These are phyloP conservation scores for Hericium alpestre DNA, from an alignment of 768 basidiomycete genomes.

Conservation along the genomic window DNA sequence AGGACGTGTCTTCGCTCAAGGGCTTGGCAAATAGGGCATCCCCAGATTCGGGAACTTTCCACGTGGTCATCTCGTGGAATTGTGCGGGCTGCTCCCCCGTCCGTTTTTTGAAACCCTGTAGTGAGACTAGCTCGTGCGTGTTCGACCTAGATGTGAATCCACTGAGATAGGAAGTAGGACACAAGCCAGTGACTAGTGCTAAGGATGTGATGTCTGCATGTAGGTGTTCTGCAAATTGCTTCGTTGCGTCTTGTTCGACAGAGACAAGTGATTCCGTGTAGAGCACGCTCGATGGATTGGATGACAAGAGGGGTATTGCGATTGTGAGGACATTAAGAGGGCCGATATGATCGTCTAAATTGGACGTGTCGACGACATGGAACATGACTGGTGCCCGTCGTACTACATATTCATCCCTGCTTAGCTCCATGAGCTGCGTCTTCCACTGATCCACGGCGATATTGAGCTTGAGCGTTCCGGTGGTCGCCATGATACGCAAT, in stretches of 20 bases:
- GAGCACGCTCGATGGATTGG: constrained; percentile 21
- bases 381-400: constrained; percentile 25
- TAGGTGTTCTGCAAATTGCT: background rate
- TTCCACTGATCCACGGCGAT: constrained; percentile 20
- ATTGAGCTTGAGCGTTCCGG: background rate
- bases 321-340: constrained; percentile 33
- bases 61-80: background rate
- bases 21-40: background rate
- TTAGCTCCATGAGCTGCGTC: constrained; percentile 21
- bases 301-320: constrained; percentile 27
- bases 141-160: background rate
- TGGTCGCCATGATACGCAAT: background rate
- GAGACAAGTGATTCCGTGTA: constrained; percentile 33
- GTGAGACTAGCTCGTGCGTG: background rate
- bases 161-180: background rate
- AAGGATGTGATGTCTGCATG: background rate
- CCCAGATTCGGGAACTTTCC: background rate
- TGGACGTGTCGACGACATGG: constrained; percentile 40
- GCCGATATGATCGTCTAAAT: constrained; percentile 36
- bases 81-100: background rate
- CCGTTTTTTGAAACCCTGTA: background rate
- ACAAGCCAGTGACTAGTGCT: background rate
- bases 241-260: constrained; percentile 14
- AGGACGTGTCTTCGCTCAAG: no score
- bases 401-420: constrained; percentile 22